Conservation (phyloP, 2,329 filamentous ascomycete genomes). For the Davidsoniella eucalypti region DNA sequence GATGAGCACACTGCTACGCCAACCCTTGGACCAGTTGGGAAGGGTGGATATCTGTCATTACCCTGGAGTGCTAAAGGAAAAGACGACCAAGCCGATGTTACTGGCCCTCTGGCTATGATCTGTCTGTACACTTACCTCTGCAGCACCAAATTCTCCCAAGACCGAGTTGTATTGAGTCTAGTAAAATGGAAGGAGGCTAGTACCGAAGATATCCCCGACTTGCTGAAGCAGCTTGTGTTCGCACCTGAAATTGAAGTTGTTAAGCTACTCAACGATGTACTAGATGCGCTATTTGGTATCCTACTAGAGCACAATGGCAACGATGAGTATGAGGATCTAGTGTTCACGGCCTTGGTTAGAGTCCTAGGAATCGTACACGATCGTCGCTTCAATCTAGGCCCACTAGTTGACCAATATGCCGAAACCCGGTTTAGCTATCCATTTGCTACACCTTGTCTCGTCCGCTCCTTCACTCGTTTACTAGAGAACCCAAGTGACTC, state of each 20-base stretch:
- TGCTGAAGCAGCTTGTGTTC: conserved; percentile 74
- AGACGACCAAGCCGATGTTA: conserved; percentile 56
- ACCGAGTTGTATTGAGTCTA: conserved; percentile 68
- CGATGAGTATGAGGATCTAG: conserved; percentile 79
- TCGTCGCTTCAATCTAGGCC: conserved; percentile 77
- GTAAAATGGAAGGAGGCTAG: conserved; percentile 71
- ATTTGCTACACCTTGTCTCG: conserved; percentile 74
- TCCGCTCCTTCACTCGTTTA: conserved; percentile 71
- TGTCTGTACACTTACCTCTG: conserved; percentile 73
- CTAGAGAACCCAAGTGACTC: conserved; percentile 70
- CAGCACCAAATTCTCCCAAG: conserved; percentile 89
- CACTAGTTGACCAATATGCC: conserved; percentile 81
- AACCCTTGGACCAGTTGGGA: conserved; percentile 45
- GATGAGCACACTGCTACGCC: conserved; percentile 73
- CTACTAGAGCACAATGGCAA: conserved; percentile 81
- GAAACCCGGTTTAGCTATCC: conserved; percentile 83
- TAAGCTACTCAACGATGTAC: conserved; percentile 76
- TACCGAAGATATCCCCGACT: conserved; percentile 51
- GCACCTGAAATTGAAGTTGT: conserved; percentile 96
- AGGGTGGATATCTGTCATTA: conserved; percentile 71
- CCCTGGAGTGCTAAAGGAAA: conserved; percentile 60
- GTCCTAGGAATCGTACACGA: conserved; percentile 91
- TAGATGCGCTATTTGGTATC: conserved; percentile 82
- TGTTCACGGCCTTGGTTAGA: conserved; percentile 79
- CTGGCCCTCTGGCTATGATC: conserved; percentile 65